Percentiles rank a stretch among this genome's conserved stretches.
These are phyloP conservation scores for Dichomitus squalens DNA, from an alignment of 1,284 basidiomycete genomes.

Conservation along the genomic window DNA sequence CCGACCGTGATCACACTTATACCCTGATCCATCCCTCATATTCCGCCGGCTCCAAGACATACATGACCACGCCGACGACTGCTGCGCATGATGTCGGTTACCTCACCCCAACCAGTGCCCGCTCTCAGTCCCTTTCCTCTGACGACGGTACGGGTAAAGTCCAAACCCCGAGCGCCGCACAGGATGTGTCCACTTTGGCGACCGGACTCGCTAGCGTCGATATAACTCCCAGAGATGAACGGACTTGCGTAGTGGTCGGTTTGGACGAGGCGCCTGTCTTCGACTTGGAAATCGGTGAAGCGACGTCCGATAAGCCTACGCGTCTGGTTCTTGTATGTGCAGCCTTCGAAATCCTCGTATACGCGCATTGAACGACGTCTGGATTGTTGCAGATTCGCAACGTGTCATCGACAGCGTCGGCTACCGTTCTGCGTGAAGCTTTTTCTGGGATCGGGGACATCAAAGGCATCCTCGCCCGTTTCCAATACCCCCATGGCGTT, in stretches of 20 bases:
- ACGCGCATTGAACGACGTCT: slow-evolving; percentile 8
- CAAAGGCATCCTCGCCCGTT: slow-evolving; percentile 56
- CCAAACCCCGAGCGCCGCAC: not conserved
- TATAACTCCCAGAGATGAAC: slow-evolving; percentile 27
- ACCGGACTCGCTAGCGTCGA: slow-evolving; percentile 21
- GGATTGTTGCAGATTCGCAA: slow-evolving; percentile 22
- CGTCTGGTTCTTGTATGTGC: slow-evolving; percentile 25
- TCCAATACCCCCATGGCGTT: slow-evolving; percentile 48
- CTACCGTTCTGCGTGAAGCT: slow-evolving; percentile 16
- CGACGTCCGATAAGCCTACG: slow-evolving; percentile 16
- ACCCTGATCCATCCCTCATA: slow-evolving; percentile 10
- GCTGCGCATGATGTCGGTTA: slow-evolving; percentile 20
- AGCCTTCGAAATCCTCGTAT: not conserved
- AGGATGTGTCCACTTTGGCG: slow-evolving; percentile 13
- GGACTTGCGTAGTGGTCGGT: slow-evolving; percentile 9
- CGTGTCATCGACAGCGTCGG: slow-evolving; percentile 14
- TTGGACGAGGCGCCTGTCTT: not conserved
- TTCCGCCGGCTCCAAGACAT: slow-evolving; percentile 10
- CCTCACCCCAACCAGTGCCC: slow-evolving; percentile 27
- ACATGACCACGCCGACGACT: slow-evolving; percentile 13
- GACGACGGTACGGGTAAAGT: slow-evolving; percentile 16
- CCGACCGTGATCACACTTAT: slow-evolving; percentile 14
- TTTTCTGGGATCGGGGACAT: slow-evolving; percentile 31
- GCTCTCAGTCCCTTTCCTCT: slow-evolving; percentile 26
- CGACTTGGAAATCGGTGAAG: slow-evolving; percentile 12